Base-by-base conservation (phyloP, 306 rosid genomes). In the Malus fusca region DNA sequence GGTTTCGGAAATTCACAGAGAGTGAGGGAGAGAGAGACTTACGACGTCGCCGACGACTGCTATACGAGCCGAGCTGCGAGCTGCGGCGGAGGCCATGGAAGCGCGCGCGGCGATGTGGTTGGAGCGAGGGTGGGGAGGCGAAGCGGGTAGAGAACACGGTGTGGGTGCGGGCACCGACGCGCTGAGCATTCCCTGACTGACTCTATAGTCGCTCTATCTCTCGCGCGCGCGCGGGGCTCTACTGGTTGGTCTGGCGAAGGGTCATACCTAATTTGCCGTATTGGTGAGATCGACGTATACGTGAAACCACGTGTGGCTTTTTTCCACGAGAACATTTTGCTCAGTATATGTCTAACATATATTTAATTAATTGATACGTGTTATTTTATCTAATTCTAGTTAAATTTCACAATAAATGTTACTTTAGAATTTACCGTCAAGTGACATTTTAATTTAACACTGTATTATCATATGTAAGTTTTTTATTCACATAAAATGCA, bases 1-100 rank as follows among this genome's bases (percentile, higher is more conserved):
- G 40, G 40, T 35, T 35, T 35, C 40, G 9, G 40, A 35, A 35
- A 35, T 35, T 35, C 40, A 6, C 53, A 48, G 33, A 43, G 35
- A 65, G n/a, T 15, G 43, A 11, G 61, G 51, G 63, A 79, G 72
- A 66, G 77, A 77, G 73, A 83, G 76, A 51, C 79, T 83, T 80
- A 95, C 97, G 73, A 92, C 88, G 76, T 92, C 97, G 30, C 98
- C 96, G 26, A 94, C 90, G 73, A 94, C 76, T 33, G 86, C 97
- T 22, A 92, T 88, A 55, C 97, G 95, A 78, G 88, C 85, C 19
- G 69, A 59, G 58, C 68, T 17, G 5, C 51, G 28, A 66, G 48
- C 70, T 66, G 40, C 56, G 77, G 88, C 66, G 65, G 88, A 65
- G 67, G 93, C 90, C 97, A 92, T 94, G 82, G 90, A 71, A 77